Evolutionary conservation across 1,139 yeast species (phyloP).

Genomic region (Diutina ranongensis): DNA sequence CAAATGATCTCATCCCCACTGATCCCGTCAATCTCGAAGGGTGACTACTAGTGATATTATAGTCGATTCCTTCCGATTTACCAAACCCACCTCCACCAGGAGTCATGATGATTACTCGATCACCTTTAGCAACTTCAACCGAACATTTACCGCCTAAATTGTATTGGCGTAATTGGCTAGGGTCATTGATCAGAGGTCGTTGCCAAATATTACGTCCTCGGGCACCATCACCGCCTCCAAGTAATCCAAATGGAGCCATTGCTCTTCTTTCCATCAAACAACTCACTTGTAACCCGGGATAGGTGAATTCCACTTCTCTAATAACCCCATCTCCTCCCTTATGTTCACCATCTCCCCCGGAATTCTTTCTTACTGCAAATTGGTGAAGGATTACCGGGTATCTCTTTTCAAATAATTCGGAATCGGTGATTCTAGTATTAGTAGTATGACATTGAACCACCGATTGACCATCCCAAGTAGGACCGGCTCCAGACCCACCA

Average conservation of each 20-base stretch:
- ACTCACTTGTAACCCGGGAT: conserved; percentile 39
- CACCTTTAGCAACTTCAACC: conserved; percentile 28
- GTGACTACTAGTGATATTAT: background rate
- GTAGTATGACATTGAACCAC: conserved; percentile 68
- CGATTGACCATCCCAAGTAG: conserved; percentile 48
- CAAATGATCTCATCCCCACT: background rate
- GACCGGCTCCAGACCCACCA: conserved; percentile 63
- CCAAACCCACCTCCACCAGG: conserved; percentile 46
- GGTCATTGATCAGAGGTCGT: conserved; percentile 13
- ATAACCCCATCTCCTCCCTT: conserved; percentile 54
- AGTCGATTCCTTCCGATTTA: background rate
- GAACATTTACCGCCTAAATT: conserved; percentile 34
- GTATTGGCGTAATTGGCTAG: conserved; percentile 14
- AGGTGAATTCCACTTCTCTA: conserved; percentile 49
- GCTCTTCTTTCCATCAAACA: conserved; percentile 53
- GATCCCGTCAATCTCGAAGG: conserved; percentile 1
- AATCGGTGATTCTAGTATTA: conserved; percentile 59
- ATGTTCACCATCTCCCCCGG: conserved; percentile 49
- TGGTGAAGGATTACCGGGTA: conserved; percentile 52
- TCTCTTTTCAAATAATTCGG: conserved; percentile 54
- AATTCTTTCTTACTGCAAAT: conserved; percentile 38
- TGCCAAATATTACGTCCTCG: conserved; percentile 50
- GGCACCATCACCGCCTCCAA: conserved; percentile 49
- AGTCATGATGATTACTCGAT: conserved; percentile 31
- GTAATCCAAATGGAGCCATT: conserved; percentile 46